Percentiles rank a stretch among this genome's conserved stretches.
Evolutionary conservation across 306 rosid genomes (phyloP).

Genomic region (Malus asiatica): DNA sequence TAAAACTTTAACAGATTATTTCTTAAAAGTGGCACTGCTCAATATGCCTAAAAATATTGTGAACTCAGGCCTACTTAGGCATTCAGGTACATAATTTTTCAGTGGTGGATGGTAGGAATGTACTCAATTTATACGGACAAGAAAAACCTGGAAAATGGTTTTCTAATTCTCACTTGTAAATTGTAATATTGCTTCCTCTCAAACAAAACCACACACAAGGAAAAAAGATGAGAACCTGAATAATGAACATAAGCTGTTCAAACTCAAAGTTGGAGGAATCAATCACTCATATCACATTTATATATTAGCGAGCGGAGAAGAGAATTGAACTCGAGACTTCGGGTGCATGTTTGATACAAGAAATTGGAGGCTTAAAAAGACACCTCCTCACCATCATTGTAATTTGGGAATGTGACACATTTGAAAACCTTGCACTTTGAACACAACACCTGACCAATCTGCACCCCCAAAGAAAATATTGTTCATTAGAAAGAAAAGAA

Average conservation of each 20-base stretch:
- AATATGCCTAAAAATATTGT: not conserved
- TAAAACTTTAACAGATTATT: not conserved
- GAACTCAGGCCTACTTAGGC: not conserved
- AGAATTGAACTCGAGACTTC: not conserved
- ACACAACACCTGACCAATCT: constrained; percentile 74
- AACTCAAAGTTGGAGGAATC: not conserved
- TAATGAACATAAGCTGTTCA: not conserved
- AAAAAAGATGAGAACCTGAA: not conserved
- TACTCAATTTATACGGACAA: not conserved
- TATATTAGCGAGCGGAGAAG: not conserved
- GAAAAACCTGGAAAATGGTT: not conserved
- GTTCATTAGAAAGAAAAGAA: not conserved
- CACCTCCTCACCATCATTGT: constrained; percentile 42
- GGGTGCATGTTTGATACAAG: not conserved
- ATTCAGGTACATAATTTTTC: not conserved
- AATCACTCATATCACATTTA: not conserved
- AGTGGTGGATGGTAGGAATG: not conserved
- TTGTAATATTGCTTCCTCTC: not conserved
- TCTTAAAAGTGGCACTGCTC: not conserved
- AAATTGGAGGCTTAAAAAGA: constrained; percentile 21
- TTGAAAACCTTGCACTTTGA: constrained; percentile 79
- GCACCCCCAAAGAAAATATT: constrained; percentile 10
- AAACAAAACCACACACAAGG: not conserved
- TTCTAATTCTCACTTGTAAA: not conserved
- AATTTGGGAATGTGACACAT: constrained; percentile 81